Percentiles rank a stretch among this genome's conserved stretches.
Conservation (phyloP, 495 filamentous ascomycete genomes). For the Aspergillus haitiensis region DNA sequence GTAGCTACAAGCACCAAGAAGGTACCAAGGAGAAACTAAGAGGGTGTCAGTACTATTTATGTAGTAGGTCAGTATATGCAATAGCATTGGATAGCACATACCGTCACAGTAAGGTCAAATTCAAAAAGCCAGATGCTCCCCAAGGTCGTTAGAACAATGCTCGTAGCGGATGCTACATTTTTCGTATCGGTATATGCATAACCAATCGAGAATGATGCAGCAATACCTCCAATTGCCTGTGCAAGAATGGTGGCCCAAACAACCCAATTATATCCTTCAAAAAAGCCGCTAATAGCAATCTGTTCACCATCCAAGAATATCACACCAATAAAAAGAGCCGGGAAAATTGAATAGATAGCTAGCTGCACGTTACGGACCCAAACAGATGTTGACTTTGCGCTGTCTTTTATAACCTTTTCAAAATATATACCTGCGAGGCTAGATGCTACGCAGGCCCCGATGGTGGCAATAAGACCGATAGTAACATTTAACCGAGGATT, state of each 20-base stretch:
- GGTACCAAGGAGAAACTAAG: constrained; percentile 81
- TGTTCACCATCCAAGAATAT: constrained; percentile 81
- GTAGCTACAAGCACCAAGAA: constrained; percentile 74
- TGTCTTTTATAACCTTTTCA: constrained; percentile 90
- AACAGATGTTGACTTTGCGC: constrained; percentile 64
- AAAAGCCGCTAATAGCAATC: constrained; percentile 82
- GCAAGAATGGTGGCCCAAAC: constrained; percentile 84
- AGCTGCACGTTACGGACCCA: constrained; percentile 96
- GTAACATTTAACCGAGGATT: constrained; percentile 69
- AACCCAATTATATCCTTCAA: constrained; percentile 86
- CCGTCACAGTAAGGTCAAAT: constrained; percentile 66
- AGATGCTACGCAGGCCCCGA: constrained; percentile 74
- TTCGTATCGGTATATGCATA: constrained; percentile 69
- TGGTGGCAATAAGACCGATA: constrained; percentile 74
- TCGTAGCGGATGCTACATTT: constrained; percentile 89
- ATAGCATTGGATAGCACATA: constrained; percentile 50
- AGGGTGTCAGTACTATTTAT: too few relatives aligned
- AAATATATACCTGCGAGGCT: constrained; percentile 88
- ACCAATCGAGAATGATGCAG: constrained; percentile 81
- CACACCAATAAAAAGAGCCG: constrained; percentile 82
- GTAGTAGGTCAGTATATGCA: constrained; percentile 24
- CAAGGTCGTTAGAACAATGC: constrained; percentile 78
- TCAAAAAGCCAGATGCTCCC: constrained; percentile 85
- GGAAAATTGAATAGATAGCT: constrained; percentile 86
- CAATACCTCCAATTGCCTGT: constrained; percentile 80